Base-by-base conservation (phyloP, 495 filamentous ascomycete species). In the Cladorrhinum samala region DNA sequence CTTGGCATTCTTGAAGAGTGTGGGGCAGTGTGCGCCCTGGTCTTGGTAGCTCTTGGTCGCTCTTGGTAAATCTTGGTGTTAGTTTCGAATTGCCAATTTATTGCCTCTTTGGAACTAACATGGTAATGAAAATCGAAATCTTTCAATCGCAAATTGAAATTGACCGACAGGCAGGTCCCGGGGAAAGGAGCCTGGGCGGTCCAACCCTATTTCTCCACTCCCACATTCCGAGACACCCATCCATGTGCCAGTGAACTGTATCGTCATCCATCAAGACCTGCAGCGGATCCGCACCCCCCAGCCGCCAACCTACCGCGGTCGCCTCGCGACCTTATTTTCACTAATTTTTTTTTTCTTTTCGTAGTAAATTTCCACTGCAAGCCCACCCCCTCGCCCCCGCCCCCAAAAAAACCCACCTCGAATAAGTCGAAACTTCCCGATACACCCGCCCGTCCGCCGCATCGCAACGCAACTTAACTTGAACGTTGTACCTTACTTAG, bases 241-340 rank as follows among this genome's bases (percentile, higher is more conserved):
- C 49, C 43, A 60, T 63, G 60, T 59, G 56, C 61, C 54, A 62
- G 58, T 63, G 59, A 59, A 41, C 57, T 58, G 66, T 61, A 61
- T 60, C 64, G 66, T 68, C 66, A 68, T 68, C 63, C 27, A 33
- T 33, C 27, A 11, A 33, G 59, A 63, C 61, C 59, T 65, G 66
- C 66, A 68, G 63, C 49, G 60, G 58, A 66, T 64, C 62, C 62
- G 50, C 60, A 51, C 56, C 53, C 52, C 42, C 52, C 56, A 64
- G 59, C 61, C 56, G 56, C 59, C 58, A 58, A 52, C n/a, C n/a
- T n/a, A n/a, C 64, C 59, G 49, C 46, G 30, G 49, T 44, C 50
- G 23, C 46, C 41, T 21, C 50, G 16, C 38, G 41, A 61, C 61
- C 53, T 58, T 62, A 66, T 59, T 65, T 63, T 55, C 57, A 67